phyloP scores from a whole-genome alignment of 148 eudicot genomes.

The Amaranthus hypochondriacus region DNA sequence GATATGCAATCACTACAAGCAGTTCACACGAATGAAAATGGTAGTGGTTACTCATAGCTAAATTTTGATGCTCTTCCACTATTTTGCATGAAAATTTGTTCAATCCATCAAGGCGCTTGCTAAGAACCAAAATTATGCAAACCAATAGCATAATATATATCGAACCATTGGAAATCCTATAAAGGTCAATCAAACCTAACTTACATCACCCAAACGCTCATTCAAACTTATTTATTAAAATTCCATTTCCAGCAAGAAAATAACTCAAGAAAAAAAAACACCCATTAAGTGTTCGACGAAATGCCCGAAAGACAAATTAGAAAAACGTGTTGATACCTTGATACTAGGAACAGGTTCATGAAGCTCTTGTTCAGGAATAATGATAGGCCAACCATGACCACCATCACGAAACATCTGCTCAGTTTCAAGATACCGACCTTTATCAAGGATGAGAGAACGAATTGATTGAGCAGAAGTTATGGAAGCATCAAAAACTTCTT shows the following conservation, averaged over 20 bases:
- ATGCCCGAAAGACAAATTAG: conserved; percentile 15
- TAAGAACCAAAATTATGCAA: too few species aligned
- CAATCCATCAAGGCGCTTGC: too few species aligned
- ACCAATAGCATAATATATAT: too few species aligned
- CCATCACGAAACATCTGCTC: conserved; percentile 96
- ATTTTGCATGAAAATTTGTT: too few species aligned
- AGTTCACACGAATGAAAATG: too few species aligned
- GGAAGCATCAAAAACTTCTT: conserved; percentile 75
- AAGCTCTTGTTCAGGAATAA: conserved; percentile 67
- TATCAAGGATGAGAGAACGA: conserved; percentile 62
- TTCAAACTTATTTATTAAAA: too few species aligned
- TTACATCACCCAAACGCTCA: too few species aligned
- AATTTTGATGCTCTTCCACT: too few species aligned
- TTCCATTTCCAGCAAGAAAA: not conserved
- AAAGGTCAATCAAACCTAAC: too few species aligned
- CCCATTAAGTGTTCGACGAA: conserved; percentile 31
- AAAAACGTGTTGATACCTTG: conserved; percentile 43
- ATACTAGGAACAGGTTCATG: conserved; percentile 44
- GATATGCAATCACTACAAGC: too few species aligned
- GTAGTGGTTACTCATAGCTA: too few species aligned
- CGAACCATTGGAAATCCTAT: too few species aligned
- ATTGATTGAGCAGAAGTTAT: conserved; percentile 69
- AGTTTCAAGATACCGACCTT: conserved; percentile 76
- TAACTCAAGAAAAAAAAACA: not conserved
- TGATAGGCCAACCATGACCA: conserved; percentile 83